Evolutionary conservation across 2,329 filamentous ascomycete species (phyloP).

Genomic region (Byssochlamys sp.): DNA sequence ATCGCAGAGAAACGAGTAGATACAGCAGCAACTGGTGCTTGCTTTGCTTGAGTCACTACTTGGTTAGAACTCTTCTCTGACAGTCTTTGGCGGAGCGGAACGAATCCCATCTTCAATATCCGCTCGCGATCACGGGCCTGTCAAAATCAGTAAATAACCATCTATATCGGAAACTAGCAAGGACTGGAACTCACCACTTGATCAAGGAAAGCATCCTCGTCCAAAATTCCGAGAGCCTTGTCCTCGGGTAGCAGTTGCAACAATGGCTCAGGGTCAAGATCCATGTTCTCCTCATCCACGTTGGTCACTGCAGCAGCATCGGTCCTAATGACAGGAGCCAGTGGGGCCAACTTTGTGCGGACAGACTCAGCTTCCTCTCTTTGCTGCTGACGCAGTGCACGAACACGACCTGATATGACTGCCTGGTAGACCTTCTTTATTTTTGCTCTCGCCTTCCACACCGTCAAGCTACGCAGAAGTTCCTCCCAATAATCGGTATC

Average conservation of each 20-base stretch:
- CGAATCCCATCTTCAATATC: constrained; percentile 55
- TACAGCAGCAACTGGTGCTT: constrained; percentile 42
- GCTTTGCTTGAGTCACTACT: constrained; percentile 26
- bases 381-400: constrained; percentile 57
- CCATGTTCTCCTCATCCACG: constrained; percentile 25
- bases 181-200: constrained; percentile 38
- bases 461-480: constrained; percentile 67
- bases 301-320: constrained; percentile 1
- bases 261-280: constrained; percentile 56
- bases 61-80: constrained; percentile 24
- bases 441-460: constrained; percentile 87
- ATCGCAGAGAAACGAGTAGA: constrained; percentile 60
- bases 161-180: not conserved
- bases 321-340: constrained; percentile 32
- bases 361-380: constrained; percentile 54
- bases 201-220: constrained; percentile 50
- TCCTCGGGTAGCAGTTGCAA: constrained; percentile 56
- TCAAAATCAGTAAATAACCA: constrained; percentile 8
- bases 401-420: constrained; percentile 60
- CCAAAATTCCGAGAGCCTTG: constrained; percentile 48
- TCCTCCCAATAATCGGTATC: constrained; percentile 98
- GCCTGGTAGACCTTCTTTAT: constrained; percentile 67
- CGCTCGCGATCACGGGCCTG: constrained; percentile 50
- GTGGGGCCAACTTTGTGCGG: constrained; percentile 43
- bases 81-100: constrained; percentile 48